phyloP scores from a whole-genome alignment of 768 basidiomycete species.

The Termitomyces titanicus region DNA sequence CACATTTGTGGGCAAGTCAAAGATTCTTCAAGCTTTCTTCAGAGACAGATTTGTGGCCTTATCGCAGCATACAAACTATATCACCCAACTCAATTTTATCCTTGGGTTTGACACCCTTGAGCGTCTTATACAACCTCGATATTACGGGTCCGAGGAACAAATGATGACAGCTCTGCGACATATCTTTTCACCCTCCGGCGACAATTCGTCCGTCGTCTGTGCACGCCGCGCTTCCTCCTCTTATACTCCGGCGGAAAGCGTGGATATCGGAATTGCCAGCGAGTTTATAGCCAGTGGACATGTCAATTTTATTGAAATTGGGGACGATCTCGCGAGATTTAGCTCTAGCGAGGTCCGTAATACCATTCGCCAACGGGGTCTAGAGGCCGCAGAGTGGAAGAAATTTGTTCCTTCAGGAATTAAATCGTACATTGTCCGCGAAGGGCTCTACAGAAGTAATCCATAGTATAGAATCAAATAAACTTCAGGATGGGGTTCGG shows the following conservation, averaged over 20 bases:
- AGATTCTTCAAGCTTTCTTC: conserved; percentile 50
- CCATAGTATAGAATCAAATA: too few species aligned
- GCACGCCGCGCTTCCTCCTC: conserved; percentile 38
- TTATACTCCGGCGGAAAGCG: conserved; percentile 5
- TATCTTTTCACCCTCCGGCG: conserved; percentile 55
- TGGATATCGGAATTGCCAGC: conserved; percentile 29
- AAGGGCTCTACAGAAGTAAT: conserved; percentile 10
- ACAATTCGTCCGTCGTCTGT: conserved; percentile 55
- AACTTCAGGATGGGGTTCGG: too few species aligned
- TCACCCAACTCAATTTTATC: conserved; percentile 60
- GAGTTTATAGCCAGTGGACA: conserved; percentile 49
- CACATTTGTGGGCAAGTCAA: conserved; percentile 83
- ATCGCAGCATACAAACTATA: conserved; percentile 5
- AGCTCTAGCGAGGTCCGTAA: conserved; percentile 71
- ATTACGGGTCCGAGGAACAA: conserved; percentile 53
- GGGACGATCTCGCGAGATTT: conserved; percentile 46
- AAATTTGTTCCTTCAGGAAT: conserved; percentile 15
- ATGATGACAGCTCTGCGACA: conserved; percentile 55
- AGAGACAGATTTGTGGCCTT: conserved; percentile 26
- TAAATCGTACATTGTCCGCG: conserved; percentile 16
- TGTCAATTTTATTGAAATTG: conserved; percentile 62
- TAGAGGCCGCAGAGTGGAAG: conserved; percentile 15
- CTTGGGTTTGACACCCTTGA: conserved; percentile 85
- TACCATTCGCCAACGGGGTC: conserved; percentile 28
- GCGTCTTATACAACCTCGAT: conserved; percentile 71